Evolutionary conservation across 495 filamentous ascomycete genomes (phyloP), one percentile per base, ranked within the genome.

Genomic region (Podospora anserina): DNA sequence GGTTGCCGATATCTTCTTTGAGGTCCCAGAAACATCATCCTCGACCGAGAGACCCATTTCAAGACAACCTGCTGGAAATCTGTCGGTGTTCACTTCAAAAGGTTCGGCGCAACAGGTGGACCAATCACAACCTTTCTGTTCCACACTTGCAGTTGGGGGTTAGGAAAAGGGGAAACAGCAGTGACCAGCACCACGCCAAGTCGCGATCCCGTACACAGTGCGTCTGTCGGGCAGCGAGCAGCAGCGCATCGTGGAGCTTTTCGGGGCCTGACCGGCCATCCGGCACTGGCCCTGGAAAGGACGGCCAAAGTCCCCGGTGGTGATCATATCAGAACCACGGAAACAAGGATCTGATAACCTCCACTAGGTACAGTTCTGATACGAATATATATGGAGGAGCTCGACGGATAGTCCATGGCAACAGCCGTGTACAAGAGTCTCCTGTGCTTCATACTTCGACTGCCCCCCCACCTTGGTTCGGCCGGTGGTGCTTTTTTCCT

Each of bases 101-200:
- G 2, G 55, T 58, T 58, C 54, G 19, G 54, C 19, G 3, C 54
- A 7, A 26, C 18, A 13, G 23, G 55, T 19, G 55, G 55, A 58
- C 55, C 55, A 58, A 58, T 58, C 55, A 58, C 55, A 58, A 19
- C 18, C 55, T 5, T 58, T 20, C n/a, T 58, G 55, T 58, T 58
- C 55, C 55, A 26, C 55, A 26, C n/a, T 19, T 20, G n/a, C 23
- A 58, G 23, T 20, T 58, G 55, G 55, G 55, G 55, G n/a, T 18
- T 49, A 26, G 23, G 23, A 58, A 58, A 26, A 26, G 55, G 55
- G 55, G 55, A 58, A 58, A 58, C 55, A 58, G 23, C 18, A 16
- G 39, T 11, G 39, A 18, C 55, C 55, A 4, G 55, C 55, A 20
- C 6, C 5, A 26, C 23, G 55, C 55, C 55, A 58, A 58, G 55